These are phyloP conservation scores for Mentha longifolia DNA, from an alignment of 257 asterid species.

Conservation along the genomic window DNA sequence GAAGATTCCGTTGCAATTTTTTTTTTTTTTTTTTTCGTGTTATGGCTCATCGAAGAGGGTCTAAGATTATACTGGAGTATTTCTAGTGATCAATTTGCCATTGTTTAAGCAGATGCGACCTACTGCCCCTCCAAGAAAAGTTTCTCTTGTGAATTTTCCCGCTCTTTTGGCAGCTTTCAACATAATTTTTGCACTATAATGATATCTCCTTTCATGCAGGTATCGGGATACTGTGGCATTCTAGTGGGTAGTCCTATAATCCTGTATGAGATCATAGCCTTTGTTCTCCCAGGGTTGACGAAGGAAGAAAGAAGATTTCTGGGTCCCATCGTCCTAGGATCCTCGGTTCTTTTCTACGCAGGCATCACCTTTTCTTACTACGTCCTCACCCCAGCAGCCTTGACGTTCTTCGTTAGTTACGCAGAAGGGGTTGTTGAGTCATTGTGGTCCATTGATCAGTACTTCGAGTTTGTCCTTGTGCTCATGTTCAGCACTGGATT, in stretches of 20 bases:
- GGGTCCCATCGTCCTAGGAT: conserved; percentile 96
- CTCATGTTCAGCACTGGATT: conserved; percentile 98
- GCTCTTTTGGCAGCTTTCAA: not conserved
- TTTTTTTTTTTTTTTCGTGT: not conserved
- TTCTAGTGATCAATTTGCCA: not conserved
- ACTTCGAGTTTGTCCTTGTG: conserved; percentile 97
- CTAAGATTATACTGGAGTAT: not conserved
- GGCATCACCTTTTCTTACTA: conserved; percentile 91
- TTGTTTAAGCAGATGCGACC: not conserved
- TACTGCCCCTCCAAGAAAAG: not conserved
- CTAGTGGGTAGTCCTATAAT: conserved; percentile 89
- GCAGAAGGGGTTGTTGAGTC: conserved; percentile 99
- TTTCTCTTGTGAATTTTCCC: conserved; percentile 2
- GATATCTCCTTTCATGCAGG: conserved; percentile 54
- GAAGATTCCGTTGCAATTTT: not conserved
- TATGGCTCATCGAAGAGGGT: conserved; percentile 12
- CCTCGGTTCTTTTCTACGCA: conserved; percentile 88
- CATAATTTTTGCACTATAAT: conserved; percentile 20
- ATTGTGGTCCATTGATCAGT: conserved; percentile 97
- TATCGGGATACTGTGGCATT: conserved; percentile 96
- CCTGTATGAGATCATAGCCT: conserved; percentile 94
- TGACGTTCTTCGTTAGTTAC: conserved; percentile 86
- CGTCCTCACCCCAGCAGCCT: conserved; percentile 97
- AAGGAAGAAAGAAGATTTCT: conserved; percentile 81
- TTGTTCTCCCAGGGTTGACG: conserved; percentile 94